Percentiles rank a stretch among this genome's conserved stretches.
Conservation (phyloP, 306 rosid genomes). For the Fragaria iinumae region DNA sequence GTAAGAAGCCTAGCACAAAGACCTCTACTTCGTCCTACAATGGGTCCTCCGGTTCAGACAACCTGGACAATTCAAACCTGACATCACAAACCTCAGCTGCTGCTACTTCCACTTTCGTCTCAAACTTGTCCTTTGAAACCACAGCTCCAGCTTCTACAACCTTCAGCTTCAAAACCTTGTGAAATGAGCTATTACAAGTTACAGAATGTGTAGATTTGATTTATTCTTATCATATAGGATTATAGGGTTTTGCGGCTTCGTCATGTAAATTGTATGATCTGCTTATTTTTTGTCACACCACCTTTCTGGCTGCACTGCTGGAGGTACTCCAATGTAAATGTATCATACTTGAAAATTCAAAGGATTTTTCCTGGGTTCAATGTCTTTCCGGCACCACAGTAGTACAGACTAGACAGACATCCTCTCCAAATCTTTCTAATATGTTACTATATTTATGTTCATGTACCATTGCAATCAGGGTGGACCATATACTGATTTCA, state of each 20-base stretch:
- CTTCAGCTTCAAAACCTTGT: slow-evolving; percentile 22
- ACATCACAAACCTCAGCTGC: slow-evolving; percentile 41
- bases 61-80: slow-evolving; percentile 39
- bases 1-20: slow-evolving; percentile 18
- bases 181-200: neutral
- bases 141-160: slow-evolving; percentile 39
- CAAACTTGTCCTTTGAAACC: slow-evolving; percentile 33
- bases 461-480: neutral
- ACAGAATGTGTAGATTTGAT: slow-evolving; percentile 11
- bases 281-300: neutral
- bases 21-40: slow-evolving; percentile 22
- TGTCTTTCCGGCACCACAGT: neutral
- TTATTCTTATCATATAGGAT: slow-evolving; percentile 11
- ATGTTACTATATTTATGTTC: neutral
- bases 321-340: slow-evolving; percentile 32
- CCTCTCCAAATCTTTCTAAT: neutral
- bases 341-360: slow-evolving; percentile 12
- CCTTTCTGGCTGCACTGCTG: slow-evolving; percentile 10
- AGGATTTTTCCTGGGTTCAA: slow-evolving; percentile 9
- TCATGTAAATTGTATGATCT: slow-evolving; percentile 21
- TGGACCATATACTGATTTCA: neutral
- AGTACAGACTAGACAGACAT: neutral
- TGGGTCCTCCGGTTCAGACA: slow-evolving; percentile 45
- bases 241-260: slow-evolving; percentile 19
- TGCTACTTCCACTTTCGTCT: slow-evolving; percentile 42